Conservation (phyloP, 352 stramenopile genomes). For the Blastocystis sp. region DNA sequence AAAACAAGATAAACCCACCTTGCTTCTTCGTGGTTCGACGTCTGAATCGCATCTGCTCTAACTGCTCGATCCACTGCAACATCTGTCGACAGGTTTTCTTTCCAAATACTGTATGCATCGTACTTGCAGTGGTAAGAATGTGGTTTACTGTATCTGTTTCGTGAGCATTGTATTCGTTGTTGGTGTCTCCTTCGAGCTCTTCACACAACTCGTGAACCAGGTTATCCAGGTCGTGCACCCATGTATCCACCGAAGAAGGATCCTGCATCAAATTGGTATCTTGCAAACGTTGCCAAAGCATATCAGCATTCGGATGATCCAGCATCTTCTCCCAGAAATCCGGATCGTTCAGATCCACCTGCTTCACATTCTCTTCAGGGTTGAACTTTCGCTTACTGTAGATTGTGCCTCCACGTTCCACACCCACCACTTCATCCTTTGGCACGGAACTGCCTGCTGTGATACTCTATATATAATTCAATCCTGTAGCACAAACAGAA, state of each 20-base stretch:
- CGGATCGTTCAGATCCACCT: conserved; percentile 84
- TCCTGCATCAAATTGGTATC: conserved; percentile 11
- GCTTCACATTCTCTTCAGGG: conserved; percentile 67
- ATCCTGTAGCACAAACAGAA: background rate
- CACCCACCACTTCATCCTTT: conserved; percentile 65
- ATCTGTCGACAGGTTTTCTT: background rate
- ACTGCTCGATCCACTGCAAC: conserved; percentile 22
- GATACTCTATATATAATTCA: conserved; percentile 23
- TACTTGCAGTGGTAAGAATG: background rate
- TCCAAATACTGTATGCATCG: conserved; percentile 23
- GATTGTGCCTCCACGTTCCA: conserved; percentile 62
- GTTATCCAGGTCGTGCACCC: conserved; percentile 31
- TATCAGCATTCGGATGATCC: conserved; percentile 63
- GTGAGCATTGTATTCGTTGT: conserved; percentile 17
- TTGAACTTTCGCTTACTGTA: conserved; percentile 64
- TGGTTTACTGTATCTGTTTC: conserved; percentile 9
- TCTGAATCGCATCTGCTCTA: conserved; percentile 5
- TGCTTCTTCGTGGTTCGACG: conserved; percentile 62
- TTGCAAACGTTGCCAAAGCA: conserved; percentile 62
- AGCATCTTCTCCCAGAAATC: conserved; percentile 91
- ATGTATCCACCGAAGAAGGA: background rate
- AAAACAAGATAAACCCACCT: conserved; percentile 63
- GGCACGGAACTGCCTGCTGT: background rate
- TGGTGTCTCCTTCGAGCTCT: background rate
- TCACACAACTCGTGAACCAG: conserved; percentile 44